A percentile compares a stretch with the other conserved stretches of the same genome.
Evolutionary conservation across 2,329 filamentous ascomycete species (phyloP).

Genomic region (Penicillium paneum): DNA sequence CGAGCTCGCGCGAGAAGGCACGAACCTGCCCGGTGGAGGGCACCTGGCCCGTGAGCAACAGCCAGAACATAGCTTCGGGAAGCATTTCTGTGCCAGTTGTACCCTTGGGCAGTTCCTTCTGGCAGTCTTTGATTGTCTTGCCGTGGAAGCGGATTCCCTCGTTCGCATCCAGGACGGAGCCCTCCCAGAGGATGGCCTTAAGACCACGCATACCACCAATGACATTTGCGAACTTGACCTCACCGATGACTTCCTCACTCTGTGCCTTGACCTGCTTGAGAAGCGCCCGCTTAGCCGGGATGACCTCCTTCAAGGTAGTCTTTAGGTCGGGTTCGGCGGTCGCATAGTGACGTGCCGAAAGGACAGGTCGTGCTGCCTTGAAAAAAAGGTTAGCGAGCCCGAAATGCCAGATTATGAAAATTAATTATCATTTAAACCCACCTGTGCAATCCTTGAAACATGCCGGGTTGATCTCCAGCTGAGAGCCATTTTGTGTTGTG

Average conservation of each 20-base stretch:
- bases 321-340: conserved; percentile 85
- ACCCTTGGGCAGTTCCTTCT: conserved; percentile 88
- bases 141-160: conserved; percentile 98
- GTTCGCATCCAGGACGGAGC: conserved; percentile 91
- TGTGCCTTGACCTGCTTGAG: conserved; percentile 90
- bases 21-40: conserved; percentile 80
- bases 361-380: conserved; percentile 22
- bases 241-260: conserved; percentile 76
- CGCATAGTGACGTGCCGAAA: conserved; percentile 44
- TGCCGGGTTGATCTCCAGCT: conserved; percentile 39
- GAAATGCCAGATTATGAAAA: neutral
- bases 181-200: conserved; percentile 98
- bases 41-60: conserved; percentile 88
- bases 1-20: conserved; percentile 77
- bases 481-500: conserved; percentile 29
- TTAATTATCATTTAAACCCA: conserved; percentile 12
- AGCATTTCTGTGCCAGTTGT: conserved; percentile 90
- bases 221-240: conserved; percentile 90
- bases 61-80: conserved; percentile 99
- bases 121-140: conserved; percentile 96
- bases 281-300: conserved; percentile 89
- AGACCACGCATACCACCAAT: conserved; percentile 96
- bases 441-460: conserved; percentile 38
- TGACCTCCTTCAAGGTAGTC: conserved; percentile 73
- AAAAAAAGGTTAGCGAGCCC: neutral